These are phyloP conservation scores for Tephrocybe sp. DNA, from an alignment of 768 basidiomycete genomes.

Conservation along the genomic window DNA sequence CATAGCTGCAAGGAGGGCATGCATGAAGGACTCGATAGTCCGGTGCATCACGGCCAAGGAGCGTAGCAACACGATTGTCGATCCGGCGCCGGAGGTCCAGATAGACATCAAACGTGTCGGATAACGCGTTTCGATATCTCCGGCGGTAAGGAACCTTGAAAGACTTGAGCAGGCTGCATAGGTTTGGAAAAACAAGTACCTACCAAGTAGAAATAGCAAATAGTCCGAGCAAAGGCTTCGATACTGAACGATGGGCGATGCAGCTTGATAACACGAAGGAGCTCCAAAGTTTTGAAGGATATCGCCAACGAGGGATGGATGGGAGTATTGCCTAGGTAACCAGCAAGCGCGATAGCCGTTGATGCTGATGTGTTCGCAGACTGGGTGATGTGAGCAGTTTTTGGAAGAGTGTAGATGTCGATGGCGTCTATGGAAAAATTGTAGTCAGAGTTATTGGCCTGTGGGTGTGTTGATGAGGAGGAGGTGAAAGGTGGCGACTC, in stretches of 20 bases:
- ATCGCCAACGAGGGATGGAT: slow-evolving; percentile 18
- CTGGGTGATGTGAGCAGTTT: slow-evolving; percentile 2
- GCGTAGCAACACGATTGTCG: slow-evolving; percentile 16
- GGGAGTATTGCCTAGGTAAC: slow-evolving; percentile 19
- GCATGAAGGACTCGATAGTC: slow-evolving; percentile 32
- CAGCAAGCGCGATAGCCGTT: slow-evolving; percentile 15
- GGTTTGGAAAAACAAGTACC: background rate
- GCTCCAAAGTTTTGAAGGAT: slow-evolving; percentile 22
- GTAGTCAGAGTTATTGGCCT: background rate
- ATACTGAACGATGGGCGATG: slow-evolving; percentile 21
- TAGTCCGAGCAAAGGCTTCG: slow-evolving; percentile 20
- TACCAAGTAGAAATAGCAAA: slow-evolving; percentile 25
- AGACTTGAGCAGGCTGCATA: too few relatives aligned
- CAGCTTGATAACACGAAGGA: slow-evolving; percentile 15
- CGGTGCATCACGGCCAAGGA: slow-evolving; percentile 24
- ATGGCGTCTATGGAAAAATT: slow-evolving; percentile 13
- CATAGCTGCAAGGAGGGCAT: slow-evolving; percentile 36
- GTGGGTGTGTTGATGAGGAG: background rate
- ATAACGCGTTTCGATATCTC: slow-evolving; percentile 21
- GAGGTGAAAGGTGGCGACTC: too few relatives aligned
- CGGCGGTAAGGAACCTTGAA: slow-evolving; percentile 19
- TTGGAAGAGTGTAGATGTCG: slow-evolving; percentile 15
- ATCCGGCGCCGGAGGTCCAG: slow-evolving; percentile 23
- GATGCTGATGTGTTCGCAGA: slow-evolving; percentile 1
- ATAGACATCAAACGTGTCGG: slow-evolving; percentile 34